Evolutionary conservation across 2,329 filamentous ascomycete species (phyloP), one percentile per base, ranked within the genome.

Genomic region (Aspergillus fumigatus): DNA sequence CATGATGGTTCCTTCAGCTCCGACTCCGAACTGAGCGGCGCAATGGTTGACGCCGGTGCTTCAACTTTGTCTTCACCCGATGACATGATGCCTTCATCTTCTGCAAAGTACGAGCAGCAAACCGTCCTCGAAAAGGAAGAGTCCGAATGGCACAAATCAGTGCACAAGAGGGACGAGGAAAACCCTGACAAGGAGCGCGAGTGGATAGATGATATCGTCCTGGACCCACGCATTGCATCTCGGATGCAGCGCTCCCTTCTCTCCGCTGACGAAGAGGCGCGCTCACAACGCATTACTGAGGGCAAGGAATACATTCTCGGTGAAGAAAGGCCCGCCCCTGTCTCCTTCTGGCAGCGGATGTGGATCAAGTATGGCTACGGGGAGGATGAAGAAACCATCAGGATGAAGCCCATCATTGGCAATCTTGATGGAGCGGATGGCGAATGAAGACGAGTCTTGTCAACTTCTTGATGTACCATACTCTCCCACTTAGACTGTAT

Each of bases 201-300:
- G 51, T 96, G 90, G 89, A 73, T 88, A 8, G 84, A 87, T 53
- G 83, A 86, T 10, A 78, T 97, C 52, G 85, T 89, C 2, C 70
- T 96, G 9, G 92, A 99, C 70, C 76, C 84, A 11, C 83, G 92
- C 40, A 86, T 97, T 59, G 84, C 83, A 4, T 80, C 81, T 66
- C 85, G 90, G 53, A 97, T 97, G 93, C 82, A 88, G 55, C 84
- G 84, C 53, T 95, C 94, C 67, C 82, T 88, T 69, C 75, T 96
- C 25, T 77, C 74, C 11, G 76, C 83, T 0, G 88, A 89, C 57
- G 87, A 92, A 38, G 89, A 92, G 71, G 83, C 82, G 38, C 82
- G 85, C 55, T 87, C 87, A 0, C 78, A 80, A 48, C 75, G 77
- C 55, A 84, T 92, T 53, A 79, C 80, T 27, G 80, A 88, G 14